Conservation (phyloP, 1,284 basidiomycete species). For the Tetrapyrgos nigripes region DNA sequence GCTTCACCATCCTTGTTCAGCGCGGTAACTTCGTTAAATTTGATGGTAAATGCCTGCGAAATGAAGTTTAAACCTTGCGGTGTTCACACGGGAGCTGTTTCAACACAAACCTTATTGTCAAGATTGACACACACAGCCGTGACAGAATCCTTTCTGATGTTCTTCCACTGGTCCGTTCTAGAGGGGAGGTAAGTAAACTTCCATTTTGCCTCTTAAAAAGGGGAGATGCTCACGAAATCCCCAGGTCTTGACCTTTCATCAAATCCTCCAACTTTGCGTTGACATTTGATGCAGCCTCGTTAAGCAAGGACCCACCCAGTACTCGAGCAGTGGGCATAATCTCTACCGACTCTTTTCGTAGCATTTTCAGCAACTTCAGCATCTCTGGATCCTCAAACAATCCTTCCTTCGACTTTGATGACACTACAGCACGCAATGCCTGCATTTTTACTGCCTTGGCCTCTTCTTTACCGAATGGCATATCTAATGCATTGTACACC, state of each 20-base stretch:
- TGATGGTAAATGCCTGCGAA: constrained; percentile 7
- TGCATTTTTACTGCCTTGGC: constrained; percentile 10
- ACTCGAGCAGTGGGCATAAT: constrained; percentile 14
- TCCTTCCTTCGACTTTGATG: neutral
- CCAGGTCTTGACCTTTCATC: constrained; percentile 3
- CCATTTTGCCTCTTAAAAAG: no score
- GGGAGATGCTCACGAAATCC: constrained; percentile 10
- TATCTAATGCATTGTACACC: constrained; percentile 5
- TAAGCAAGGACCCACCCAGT: constrained; percentile 11
- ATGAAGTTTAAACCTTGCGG: neutral
- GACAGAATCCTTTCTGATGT: constrained; percentile 8
- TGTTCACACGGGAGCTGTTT: neutral
- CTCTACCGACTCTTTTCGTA: constrained; percentile 8
- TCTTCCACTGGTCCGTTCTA: constrained; percentile 17
- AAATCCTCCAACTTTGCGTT: neutral
- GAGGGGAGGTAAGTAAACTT: neutral
- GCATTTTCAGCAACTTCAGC: constrained; percentile 16
- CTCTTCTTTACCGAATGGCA: constrained; percentile 6
- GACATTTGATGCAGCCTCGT: neutral
- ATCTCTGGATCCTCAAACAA: constrained; percentile 20
- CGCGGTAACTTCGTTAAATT: constrained; percentile 13
- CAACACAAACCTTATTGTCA: constrained; percentile 9
- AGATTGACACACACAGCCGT: constrained; percentile 19
- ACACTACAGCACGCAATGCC: constrained; percentile 15
- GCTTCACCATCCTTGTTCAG: constrained; percentile 13